Base-by-base conservation (phyloP, 2,329 filamentous ascomycete genomes). In the Diaporthe aspalathi region DNA sequence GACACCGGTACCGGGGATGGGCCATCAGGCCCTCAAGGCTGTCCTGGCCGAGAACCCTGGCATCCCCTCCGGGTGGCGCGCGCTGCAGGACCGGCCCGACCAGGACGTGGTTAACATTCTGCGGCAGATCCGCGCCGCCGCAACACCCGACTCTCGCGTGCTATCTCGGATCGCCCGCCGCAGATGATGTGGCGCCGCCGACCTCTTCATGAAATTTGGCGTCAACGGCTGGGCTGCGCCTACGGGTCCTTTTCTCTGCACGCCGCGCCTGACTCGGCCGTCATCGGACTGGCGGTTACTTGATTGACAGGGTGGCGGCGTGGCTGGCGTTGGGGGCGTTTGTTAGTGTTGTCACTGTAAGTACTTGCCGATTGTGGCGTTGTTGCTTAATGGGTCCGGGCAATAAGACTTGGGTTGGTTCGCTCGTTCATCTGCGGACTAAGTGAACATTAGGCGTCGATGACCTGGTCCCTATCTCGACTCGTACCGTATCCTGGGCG, bases 31-130 rank as follows among this genome's bases (percentile, higher is more conserved):
- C 14, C 54, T 77, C 14, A 66, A 65, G 12, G 70, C 72, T 3
- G 70, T 77, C 68, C 22, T 69, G 16, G 45, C 57, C 12, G 63
- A 70, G 9, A 54, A 70, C 43, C 71, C 75, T 0, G 71, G 75
- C 50, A 74, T 78, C 7, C 74, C 76, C n/a, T 70, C 74, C 35
- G 75, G 74, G 57, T 75, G 75, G 32, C 74, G 73, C 12, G 67
- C 77, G 12, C 67, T 76, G 22, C 75, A 78, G 65, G 76, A 78
- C 68, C 69, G 74, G 12, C 71, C 76, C 50, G 78, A 79, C 45
- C 40, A 60, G 11, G 67, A 74, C 24, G 75, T 75, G 14, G 65
- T 56, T 1, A 69, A 70, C 4, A 76, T 78, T 45, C 72, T 78
- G 1, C 50, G 60, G 1, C 75, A 68, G 16, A 72, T 78, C 47